These are phyloP conservation scores for Heritiera littoralis DNA, from an alignment of 345 rosid genomes.

Conservation along the genomic window DNA sequence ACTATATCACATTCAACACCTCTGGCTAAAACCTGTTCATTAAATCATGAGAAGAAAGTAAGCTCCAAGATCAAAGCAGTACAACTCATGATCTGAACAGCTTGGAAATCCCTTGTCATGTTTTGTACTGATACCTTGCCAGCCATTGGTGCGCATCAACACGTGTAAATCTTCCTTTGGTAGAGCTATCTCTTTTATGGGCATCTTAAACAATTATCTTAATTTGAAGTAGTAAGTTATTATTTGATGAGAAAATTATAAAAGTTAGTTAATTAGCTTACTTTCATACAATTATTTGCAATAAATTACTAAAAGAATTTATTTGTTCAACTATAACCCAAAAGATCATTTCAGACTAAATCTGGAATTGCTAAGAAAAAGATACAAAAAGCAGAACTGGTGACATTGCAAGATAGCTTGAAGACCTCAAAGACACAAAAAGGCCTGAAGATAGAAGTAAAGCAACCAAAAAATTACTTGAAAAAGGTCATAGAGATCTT, in stretches of 20 bases:
- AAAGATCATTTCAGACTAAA: not conserved
- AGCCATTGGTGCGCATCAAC: not conserved
- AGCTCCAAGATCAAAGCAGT: conserved; percentile 26
- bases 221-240: not conserved
- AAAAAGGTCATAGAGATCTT: not conserved
- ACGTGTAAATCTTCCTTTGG: not conserved
- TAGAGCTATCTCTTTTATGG: not conserved
- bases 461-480: conserved; percentile 10
- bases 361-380: not conserved
- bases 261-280: not conserved
- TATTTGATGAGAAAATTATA: not conserved
- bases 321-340: not conserved
- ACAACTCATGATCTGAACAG: not conserved
- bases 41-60: conserved; percentile 33
- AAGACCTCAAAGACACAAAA: not conserved
- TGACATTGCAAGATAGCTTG: not conserved
- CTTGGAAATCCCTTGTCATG: not conserved
- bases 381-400: not conserved
- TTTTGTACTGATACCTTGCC: not conserved
- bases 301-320: not conserved
- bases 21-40: conserved; percentile 78
- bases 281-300: not conserved
- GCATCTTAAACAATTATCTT: not conserved
- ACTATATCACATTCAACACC: conserved; percentile 98
- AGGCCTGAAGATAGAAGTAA: not conserved